Conservation (phyloP, 140 eudicot genomes). For the Oenanthe javanica region DNA sequence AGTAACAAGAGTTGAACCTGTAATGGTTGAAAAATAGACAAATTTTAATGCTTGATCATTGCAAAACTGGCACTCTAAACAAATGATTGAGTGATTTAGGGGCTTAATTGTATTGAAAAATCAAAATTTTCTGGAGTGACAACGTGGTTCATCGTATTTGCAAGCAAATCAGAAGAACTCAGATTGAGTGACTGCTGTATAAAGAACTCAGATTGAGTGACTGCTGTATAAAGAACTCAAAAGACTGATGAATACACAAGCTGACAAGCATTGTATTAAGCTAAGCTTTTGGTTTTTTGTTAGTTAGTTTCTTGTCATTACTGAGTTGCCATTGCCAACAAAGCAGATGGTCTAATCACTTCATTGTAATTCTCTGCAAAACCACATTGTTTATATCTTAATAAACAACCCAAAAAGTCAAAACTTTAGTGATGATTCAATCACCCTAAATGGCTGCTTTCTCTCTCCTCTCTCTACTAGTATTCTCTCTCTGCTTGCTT, state of each 20-base stretch:
- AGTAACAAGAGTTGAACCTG: no score
- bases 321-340: not conserved
- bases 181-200: not conserved
- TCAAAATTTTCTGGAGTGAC: not conserved
- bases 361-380: not conserved
- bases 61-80: not conserved
- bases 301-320: not conserved
- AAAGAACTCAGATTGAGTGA: not conserved
- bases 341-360: no score
- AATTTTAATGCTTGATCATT: no score
- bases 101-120: not conserved
- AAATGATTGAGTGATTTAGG: not conserved
- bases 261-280: not conserved
- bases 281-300: no score
- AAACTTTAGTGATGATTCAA: not conserved
- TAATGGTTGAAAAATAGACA: not conserved
- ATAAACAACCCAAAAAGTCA: not conserved
- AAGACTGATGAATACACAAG: not conserved
- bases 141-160: not conserved
- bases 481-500: slow-evolving; percentile 16
- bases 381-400: not conserved
- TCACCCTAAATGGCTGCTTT: slow-evolving; percentile 27
- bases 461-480: slow-evolving; percentile 17
- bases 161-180: not conserved
- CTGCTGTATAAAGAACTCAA: not conserved